Percentiles rank a stretch among this genome's conserved stretches.
phyloP scores from a whole-genome alignment of 1,139 yeast species.

The Candida tropicalis region DNA sequence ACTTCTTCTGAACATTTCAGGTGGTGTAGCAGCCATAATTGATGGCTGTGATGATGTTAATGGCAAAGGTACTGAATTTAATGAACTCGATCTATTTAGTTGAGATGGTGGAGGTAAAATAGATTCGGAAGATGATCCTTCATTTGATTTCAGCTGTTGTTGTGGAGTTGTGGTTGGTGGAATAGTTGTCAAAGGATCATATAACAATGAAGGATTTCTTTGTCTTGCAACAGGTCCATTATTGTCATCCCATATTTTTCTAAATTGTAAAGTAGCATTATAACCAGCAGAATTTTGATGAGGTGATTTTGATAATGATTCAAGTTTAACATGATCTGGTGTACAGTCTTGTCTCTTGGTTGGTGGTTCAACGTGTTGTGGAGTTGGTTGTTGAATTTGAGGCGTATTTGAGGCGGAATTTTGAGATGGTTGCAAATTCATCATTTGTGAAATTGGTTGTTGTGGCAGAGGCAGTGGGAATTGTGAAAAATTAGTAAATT shows the following conservation, averaged over 20 bases:
- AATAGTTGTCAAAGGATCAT: constrained; percentile 41
- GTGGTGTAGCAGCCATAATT: constrained; percentile 9
- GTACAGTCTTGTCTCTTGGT: too few species aligned
- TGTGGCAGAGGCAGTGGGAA: constrained; percentile 7
- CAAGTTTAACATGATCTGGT: constrained; percentile 7
- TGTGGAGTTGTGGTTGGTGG: constrained; percentile 13
- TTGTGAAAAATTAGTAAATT: neutral
- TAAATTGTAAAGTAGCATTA: constrained; percentile 32
- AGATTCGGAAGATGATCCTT: too few species aligned
- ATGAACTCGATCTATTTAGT: constrained; percentile 13
- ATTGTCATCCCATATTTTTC: constrained; percentile 41
- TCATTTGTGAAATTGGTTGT: neutral
- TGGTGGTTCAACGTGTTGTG: constrained; percentile 1
- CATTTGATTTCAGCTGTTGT: neutral
- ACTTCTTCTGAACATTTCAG: constrained; percentile 6
- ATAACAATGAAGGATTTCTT: constrained; percentile 39
- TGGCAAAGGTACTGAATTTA: constrained; percentile 5
- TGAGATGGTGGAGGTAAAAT: constrained; percentile 12
- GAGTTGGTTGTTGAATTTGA: constrained; percentile 2
- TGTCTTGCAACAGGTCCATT: constrained; percentile 21
- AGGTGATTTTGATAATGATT: constrained; percentile 11
- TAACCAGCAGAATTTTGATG: constrained; percentile 20
- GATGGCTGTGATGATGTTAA: constrained; percentile 6
- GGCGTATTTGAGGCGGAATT: neutral
- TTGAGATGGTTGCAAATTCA: constrained; percentile 1